A percentile compares a stretch with the other conserved stretches of the same genome.
These are phyloP conservation scores for Yamadazyma atlantica DNA, from an alignment of 1,139 yeast species.

Conservation along the genomic window DNA sequence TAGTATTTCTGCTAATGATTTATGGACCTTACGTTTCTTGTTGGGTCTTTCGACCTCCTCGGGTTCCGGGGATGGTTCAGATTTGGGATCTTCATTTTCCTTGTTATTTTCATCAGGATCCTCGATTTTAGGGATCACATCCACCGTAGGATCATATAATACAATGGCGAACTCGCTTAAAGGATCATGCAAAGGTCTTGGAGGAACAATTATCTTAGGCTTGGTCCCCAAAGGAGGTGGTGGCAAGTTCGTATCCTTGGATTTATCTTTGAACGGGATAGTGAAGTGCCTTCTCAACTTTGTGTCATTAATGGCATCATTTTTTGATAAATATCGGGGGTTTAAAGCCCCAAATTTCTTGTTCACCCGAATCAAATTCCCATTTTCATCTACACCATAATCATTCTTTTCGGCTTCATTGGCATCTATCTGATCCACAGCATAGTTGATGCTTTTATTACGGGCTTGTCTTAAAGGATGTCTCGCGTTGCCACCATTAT, in stretches of 20 bases:
- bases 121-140: slow-evolving; percentile 46
- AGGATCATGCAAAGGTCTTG: slow-evolving; percentile 92
- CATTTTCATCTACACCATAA: slow-evolving; percentile 26
- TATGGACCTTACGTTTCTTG: slow-evolving; percentile 48
- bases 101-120: slow-evolving; percentile 12
- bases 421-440: slow-evolving; percentile 19
- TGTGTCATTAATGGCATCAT: slow-evolving; percentile 33
- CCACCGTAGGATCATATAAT: slow-evolving; percentile 91
- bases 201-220: slow-evolving; percentile 66
- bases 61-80: slow-evolving; percentile 13
- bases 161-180: slow-evolving; percentile 92
- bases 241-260: slow-evolving; percentile 37
- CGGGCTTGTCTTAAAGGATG: slow-evolving; percentile 26
- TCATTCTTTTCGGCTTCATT: slow-evolving; percentile 10
- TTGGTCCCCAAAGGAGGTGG: slow-evolving; percentile 85
- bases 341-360: slow-evolving; percentile 52
- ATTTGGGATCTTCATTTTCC: slow-evolving; percentile 13
- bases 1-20: slow-evolving; percentile 75
- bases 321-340: slow-evolving; percentile 36
- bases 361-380: slow-evolving; percentile 20
- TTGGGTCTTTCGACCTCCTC: slow-evolving; percentile 7
- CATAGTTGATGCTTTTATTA: slow-evolving; percentile 28
- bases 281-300: slow-evolving; percentile 43
- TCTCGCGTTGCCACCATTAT: slow-evolving; percentile 16
- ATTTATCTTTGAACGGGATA: slow-evolving; percentile 48